Percentiles rank a stretch among this genome's conserved stretches.
Conservation (phyloP, 2,329 filamentous ascomycete species). For the Fusarium albidum region DNA sequence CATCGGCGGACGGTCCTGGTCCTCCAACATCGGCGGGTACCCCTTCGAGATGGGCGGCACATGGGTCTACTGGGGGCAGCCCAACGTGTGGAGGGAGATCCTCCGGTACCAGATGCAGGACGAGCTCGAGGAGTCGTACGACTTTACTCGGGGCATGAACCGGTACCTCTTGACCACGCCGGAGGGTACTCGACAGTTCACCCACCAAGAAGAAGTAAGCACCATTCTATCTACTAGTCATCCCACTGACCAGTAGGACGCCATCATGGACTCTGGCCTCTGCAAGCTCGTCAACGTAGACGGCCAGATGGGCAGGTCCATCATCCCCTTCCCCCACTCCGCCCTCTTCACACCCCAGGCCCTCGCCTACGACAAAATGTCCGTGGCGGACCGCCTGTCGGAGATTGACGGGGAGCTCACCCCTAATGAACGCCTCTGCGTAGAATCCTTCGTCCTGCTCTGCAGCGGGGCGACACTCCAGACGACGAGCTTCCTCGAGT, state of each 20-base stretch:
- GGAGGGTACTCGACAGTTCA: constrained; percentile 44
- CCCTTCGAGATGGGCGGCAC: constrained; percentile 59
- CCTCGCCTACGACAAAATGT: constrained; percentile 49
- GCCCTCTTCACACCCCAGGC: constrained; percentile 44
- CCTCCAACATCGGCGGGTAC: constrained; percentile 52
- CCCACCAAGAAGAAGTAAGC: constrained; percentile 51
- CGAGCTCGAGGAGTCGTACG: constrained; percentile 49
- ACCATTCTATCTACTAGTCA: not conserved
- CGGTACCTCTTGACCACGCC: constrained; percentile 48
- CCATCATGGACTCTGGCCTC: constrained; percentile 44
- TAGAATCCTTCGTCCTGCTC: constrained; percentile 53
- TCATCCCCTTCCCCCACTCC: constrained; percentile 52
- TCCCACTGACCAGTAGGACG: constrained; percentile 23
- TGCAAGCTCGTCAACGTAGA: constrained; percentile 57
- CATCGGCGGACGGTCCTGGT: constrained; percentile 58
- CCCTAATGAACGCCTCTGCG: constrained; percentile 48
- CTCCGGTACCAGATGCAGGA: constrained; percentile 54
- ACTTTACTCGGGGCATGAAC: constrained; percentile 53
- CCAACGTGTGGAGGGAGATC: constrained; percentile 55
- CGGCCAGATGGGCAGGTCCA: constrained; percentile 46
- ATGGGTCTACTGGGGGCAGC: constrained; percentile 56
- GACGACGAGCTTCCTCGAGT: constrained; percentile 55
- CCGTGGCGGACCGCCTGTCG: constrained; percentile 51
- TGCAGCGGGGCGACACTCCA: constrained; percentile 53
- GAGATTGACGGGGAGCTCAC: constrained; percentile 50